phyloP scores from a whole-genome alignment of 352 stramenopile genomes.

The Blastocystis sp. region DNA sequence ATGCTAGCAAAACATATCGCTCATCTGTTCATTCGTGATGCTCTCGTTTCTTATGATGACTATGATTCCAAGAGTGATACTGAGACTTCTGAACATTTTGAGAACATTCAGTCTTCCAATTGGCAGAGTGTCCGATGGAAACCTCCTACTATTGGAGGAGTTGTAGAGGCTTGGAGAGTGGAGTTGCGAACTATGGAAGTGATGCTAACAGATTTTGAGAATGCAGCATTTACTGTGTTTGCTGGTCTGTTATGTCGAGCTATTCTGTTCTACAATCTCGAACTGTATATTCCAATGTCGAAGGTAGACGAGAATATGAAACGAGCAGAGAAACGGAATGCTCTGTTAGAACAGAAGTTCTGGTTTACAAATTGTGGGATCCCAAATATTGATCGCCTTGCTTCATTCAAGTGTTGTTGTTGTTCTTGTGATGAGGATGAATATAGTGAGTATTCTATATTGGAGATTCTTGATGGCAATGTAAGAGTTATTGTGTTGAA shows the following conservation, averaged over 20 bases:
- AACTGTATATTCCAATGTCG: slow-evolving; percentile 95
- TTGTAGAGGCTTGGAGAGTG: slow-evolving; percentile 72
- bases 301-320: slow-evolving; percentile 98
- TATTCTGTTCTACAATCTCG: slow-evolving; percentile 97
- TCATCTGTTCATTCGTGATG: slow-evolving; percentile 96
- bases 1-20: slow-evolving; percentile 91
- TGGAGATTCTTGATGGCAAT: slow-evolving; percentile 49
- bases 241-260: slow-evolving; percentile 90
- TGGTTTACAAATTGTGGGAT: slow-evolving; percentile 79
- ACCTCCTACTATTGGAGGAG: slow-evolving; percentile 79
- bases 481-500: background rate
- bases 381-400: background rate
- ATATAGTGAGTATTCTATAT: slow-evolving; percentile 26
- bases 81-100: slow-evolving; percentile 70
- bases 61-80: slow-evolving; percentile 77
- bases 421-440: background rate
- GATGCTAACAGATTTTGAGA: slow-evolving; percentile 99
- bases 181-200: slow-evolving; percentile 98
- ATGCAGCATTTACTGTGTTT: slow-evolving; percentile 96
- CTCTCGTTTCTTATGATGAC: slow-evolving; percentile 86
- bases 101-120: slow-evolving; percentile 99
- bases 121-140: slow-evolving; percentile 99
- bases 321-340: slow-evolving; percentile 86
- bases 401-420: background rate
- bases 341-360: slow-evolving; percentile 87